Percentiles rank a stretch among this genome's conserved stretches.
Evolutionary conservation across 2,329 filamentous ascomycete genomes (phyloP).

Genomic region (Paecilomyces variotii): DNA sequence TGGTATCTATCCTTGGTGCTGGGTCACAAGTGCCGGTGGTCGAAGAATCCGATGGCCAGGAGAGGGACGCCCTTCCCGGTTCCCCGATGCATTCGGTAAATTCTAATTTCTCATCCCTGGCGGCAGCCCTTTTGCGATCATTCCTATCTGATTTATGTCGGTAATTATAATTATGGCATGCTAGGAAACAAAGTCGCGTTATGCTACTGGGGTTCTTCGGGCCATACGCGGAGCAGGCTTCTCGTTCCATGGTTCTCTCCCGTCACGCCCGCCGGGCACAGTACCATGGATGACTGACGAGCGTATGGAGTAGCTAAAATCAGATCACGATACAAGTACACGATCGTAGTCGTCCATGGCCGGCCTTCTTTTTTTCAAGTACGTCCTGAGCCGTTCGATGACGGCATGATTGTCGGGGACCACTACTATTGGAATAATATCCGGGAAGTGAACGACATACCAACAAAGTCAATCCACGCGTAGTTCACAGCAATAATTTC

Average conservation of each 20-base stretch:
- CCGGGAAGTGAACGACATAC: background rate
- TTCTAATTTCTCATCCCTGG: background rate
- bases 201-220: background rate
- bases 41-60: background rate
- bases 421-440: background rate
- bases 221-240: background rate
- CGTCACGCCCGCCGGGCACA: slow-evolving; percentile 1
- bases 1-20: background rate
- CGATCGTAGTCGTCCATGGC: background rate
- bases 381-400: background rate
- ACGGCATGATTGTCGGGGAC: background rate
- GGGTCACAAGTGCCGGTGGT: background rate
- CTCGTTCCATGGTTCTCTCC: slow-evolving; percentile 14
- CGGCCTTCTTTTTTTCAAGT: no score
- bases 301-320: background rate
- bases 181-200: background rate
- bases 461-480: background rate
- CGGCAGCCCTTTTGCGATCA: background rate
- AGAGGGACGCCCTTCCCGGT: background rate
- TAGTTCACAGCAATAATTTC: background rate
- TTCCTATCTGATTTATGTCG: background rate
- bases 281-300: background rate
- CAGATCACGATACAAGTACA: background rate
- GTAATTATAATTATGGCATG: background rate
- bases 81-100: background rate